These are phyloP conservation scores for Akanthomyces dipterigenus DNA, from an alignment of 2,329 filamentous ascomycete species.

Conservation along the genomic window DNA sequence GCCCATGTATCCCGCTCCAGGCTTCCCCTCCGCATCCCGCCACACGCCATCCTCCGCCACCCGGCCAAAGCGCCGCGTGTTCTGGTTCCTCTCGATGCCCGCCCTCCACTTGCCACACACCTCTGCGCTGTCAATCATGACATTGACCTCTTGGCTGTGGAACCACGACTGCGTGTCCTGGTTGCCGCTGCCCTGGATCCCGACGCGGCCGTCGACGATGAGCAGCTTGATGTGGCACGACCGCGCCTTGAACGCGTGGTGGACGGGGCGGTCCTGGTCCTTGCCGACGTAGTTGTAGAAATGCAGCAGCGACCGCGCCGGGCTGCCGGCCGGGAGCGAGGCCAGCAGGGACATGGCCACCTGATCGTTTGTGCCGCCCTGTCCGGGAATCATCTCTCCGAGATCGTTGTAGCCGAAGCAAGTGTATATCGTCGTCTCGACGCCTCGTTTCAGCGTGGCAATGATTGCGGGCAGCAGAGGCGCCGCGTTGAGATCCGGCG, in stretches of 20 bases:
- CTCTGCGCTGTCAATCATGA: conserved; percentile 60
- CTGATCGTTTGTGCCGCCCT: conserved; percentile 72
- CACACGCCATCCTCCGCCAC: conserved; percentile 54
- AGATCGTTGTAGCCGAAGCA: conserved; percentile 75
- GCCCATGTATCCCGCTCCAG: conserved; percentile 12
- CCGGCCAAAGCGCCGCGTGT: conserved; percentile 53
- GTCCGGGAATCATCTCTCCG: conserved; percentile 67
- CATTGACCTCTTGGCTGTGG: conserved; percentile 70
- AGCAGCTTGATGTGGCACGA: conserved; percentile 73
- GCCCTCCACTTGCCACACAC: conserved; percentile 60
- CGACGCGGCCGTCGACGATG: conserved; percentile 63
- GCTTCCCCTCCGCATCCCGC: conserved; percentile 44
- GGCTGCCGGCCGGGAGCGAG: conserved; percentile 40
- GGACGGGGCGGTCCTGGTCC: conserved; percentile 62
- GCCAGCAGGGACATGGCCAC: conserved; percentile 53
- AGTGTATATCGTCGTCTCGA: conserved; percentile 63
- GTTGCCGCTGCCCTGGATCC: conserved; percentile 69
- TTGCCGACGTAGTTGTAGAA: conserved; percentile 68
- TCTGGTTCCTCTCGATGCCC: conserved; percentile 57
- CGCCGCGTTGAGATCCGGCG: conserved; percentile 68
- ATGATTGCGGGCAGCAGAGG: conserved; percentile 58
- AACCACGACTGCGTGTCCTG: conserved; percentile 77
- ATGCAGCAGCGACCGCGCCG: conserved; percentile 35
- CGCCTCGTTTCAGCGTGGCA: conserved; percentile 58
- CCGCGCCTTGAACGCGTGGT: conserved; percentile 57